Evolutionary conservation across 202 grass and related monocot species (phyloP).

Genomic region (Dendrocalamus latiflorus): DNA sequence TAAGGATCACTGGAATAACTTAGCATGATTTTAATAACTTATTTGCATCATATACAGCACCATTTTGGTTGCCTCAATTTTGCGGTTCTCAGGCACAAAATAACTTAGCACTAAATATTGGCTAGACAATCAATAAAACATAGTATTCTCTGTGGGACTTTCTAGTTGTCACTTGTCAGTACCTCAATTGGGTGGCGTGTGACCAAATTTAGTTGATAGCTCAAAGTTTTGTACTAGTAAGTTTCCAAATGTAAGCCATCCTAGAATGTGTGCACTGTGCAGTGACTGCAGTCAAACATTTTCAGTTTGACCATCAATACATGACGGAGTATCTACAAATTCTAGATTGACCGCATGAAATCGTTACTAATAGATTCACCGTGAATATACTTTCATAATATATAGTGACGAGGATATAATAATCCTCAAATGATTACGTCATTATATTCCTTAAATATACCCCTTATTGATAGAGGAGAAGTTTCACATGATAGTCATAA

Average conservation of each 20-base stretch:
- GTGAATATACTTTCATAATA: neutral
- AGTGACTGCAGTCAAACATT: neutral
- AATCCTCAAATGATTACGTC: no score
- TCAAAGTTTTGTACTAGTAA: slow-evolving; percentile 3
- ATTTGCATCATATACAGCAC: slow-evolving; percentile 2
- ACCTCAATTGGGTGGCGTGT: neutral
- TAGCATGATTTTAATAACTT: neutral
- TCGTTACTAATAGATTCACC: neutral
- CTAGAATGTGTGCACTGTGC: neutral
- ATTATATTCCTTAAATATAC: no score
- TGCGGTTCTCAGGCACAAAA: neutral
- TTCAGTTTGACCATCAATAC: slow-evolving; percentile 10
- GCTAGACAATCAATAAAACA: neutral
- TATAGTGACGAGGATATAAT: no score
- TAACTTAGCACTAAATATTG: slow-evolving; percentile 19
- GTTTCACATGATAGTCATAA: no score
- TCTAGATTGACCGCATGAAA: neutral
- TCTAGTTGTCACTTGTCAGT: neutral
- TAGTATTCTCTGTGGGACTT: neutral
- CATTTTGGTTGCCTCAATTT: neutral
- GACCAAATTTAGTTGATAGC: neutral
- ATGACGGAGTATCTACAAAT: neutral
- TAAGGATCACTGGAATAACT: slow-evolving; percentile 41
- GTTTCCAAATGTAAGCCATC: slow-evolving; percentile 1
- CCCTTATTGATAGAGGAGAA: no score